These are phyloP conservation scores for Diaporthe sp. DNA, from an alignment of 2,329 filamentous ascomycete genomes.

Conservation along the genomic window DNA sequence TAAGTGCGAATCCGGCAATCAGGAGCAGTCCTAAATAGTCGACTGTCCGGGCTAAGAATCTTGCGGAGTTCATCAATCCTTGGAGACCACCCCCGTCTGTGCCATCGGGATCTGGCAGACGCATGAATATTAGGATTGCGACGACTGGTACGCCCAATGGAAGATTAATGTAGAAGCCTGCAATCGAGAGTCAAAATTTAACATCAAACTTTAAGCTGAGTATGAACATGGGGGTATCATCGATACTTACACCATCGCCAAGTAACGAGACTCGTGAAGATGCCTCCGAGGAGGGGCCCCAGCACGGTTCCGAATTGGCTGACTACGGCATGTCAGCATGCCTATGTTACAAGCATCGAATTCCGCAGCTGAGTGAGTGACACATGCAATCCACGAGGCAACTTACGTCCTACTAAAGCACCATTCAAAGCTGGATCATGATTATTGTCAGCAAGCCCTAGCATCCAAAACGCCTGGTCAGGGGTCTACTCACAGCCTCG, in stretches of 20 bases:
- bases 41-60: neutral
- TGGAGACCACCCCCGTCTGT: neutral
- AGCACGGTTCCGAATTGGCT: conserved; percentile 1
- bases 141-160: neutral
- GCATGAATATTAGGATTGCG: neutral
- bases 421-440: neutral
- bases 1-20: neutral
- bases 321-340: neutral
- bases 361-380: neutral
- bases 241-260: neutral
- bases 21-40: neutral
- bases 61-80: neutral
- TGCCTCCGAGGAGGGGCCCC: neutral
- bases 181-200: neutral
- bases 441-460: neutral
- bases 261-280: neutral
- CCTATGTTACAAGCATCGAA: neutral
- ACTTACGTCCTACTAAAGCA: neutral
- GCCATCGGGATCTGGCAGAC: neutral
- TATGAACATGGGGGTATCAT: neutral
- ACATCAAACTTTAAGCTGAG: too few species aligned
- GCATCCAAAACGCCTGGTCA: neutral
- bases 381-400: neutral
- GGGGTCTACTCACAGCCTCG: neutral
- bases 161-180: conserved; percentile 5